Base-by-base conservation (phyloP, 805 yeast genomes). In the Spathaspora gorwiae region DNA sequence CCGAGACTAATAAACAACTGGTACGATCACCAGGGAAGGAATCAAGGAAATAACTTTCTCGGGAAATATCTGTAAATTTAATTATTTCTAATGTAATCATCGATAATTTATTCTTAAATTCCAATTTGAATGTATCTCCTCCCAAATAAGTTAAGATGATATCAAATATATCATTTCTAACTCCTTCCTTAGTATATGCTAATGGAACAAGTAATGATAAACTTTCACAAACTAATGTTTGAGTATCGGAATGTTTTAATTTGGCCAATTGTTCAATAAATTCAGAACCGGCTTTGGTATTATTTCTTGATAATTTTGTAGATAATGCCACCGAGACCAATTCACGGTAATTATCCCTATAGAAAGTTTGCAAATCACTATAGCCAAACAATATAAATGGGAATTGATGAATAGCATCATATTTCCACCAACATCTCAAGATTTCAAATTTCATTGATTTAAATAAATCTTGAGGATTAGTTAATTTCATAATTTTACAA, bases 351-450 rank as follows among this genome's bases (percentile, higher is more conserved):
- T 68, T 70, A 1, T 60, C 59, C 7, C 33, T 15, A 6, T 69
- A 30, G 48, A 78, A 75, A 1, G 62, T 63, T 2, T 44, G 36
- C 2, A 47, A 45, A 8, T 54, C 53, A 5, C 36, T 9, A 49
- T 65, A 76, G 0, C 65, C 77, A 52, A 79, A 69, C 1, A 74
- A 44, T 0, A 46, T 47, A 44, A 38, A 68, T 0, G 83, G 83
- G 48, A 78, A 76, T 1, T 52, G 51, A 0, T 47, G 44, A 11
- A 76, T 47, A 3, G 55, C 51, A 10, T 61, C 58, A 43, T 61
- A 63, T n/a, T 59, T 56, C 56, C 63, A 61, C 81, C 82, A 79
- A 15, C 61, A 61, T 44, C 64, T 71, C 39, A 79, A 56, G 3
- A 78, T 54, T 11, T 67, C 68, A 32, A 65, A 51, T 39, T 58